Evolutionary conservation across 2,329 filamentous ascomycete species (phyloP).

Genomic region (Curvularia sp.): DNA sequence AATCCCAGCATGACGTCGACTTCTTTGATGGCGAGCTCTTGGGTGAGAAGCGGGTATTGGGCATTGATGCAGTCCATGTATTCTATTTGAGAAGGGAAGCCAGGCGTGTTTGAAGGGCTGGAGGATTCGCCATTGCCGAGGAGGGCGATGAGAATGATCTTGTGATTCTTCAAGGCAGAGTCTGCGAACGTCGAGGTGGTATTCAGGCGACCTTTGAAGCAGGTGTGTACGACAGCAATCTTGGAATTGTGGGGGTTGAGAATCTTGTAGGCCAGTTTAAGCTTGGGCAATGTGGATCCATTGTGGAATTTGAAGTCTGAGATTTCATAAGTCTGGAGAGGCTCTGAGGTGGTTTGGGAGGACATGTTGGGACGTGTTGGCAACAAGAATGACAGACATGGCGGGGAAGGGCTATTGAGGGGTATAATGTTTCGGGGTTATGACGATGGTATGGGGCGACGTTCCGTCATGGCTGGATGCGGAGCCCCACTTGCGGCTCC

Average conservation of each 20-base stretch:
- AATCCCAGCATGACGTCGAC: constrained; percentile 61
- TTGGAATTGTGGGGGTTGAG: constrained; percentile 34
- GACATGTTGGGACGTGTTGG: constrained; percentile 12
- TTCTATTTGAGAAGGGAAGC: constrained; percentile 55
- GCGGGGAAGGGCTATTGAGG: constrained; percentile 6
- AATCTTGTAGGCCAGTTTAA: constrained; percentile 33
- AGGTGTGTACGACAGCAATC: constrained; percentile 59
- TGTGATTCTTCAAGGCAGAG: constrained; percentile 55
- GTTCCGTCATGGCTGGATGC: constrained; percentile 8
- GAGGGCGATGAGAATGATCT: constrained; percentile 60
- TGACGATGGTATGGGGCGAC: constrained; percentile 12
- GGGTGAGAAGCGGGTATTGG: constrained; percentile 54
- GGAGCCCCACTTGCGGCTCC: constrained; percentile 14
- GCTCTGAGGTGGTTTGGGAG: constrained; percentile 17
- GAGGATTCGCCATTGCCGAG: constrained; percentile 63
- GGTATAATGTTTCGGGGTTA: constrained; percentile 2
- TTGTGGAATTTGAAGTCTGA: constrained; percentile 30
- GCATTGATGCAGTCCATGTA: constrained; percentile 62
- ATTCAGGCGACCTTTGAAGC: constrained; percentile 61
- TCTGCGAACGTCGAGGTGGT: constrained; percentile 58
- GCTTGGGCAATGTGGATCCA: constrained; percentile 22
- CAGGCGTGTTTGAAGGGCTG: constrained; percentile 58
- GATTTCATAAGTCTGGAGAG: constrained; percentile 24
- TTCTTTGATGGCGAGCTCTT: constrained; percentile 53
- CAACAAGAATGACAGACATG: background rate